Evolutionary conservation across 2,329 filamentous ascomycete species (phyloP), one percentile per base, ranked within the genome.

Genomic region (Xylaria digitata): DNA sequence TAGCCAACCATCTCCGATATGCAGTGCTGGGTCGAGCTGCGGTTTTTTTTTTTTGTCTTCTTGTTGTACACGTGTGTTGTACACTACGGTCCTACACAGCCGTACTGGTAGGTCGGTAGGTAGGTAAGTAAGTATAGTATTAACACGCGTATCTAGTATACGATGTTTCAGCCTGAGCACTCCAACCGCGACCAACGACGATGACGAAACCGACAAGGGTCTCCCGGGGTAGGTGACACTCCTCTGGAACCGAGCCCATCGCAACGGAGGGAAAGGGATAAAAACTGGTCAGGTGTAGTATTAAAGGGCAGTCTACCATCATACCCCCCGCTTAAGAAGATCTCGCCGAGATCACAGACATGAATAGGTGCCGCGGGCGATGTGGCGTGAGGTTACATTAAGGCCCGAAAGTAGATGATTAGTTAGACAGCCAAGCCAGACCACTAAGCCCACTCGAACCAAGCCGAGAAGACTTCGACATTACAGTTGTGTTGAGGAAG

Each of bases 151-250:
- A 34, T 7, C 32, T 40, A 13, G 4, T 53, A 62, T 57, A 55
- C 30, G 43, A 56, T 46, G 64, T 63, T 66, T 66, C 64, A 66
- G 59, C 64, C 64, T 54, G 48, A 63, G 64, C 59, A 58, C 53
- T 26, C 45, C 50, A 49, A 58, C 40, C 32, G 32, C 40, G 46
- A 32, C 64, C 53, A 45, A 53, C 49, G 50, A 32, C 32, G 48
- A 30, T 37, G 19, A 23, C 26, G 30, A 42, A 34, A 30, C 17
- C 13, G 13, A 34, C 56, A 40, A 48, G 53, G 59, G 58, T 59
- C 19, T 45, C 7, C 26, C 26, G 46, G 45, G 26, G 15, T 37
- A 46, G n/a, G 37, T 55, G 42, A 60, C 42, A 19, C 53, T 32
- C 48, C 32, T 55, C 57, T 56, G 40, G 52, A 37, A 40, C 63